These are phyloP conservation scores for Brassica rapa DNA, from an alignment of 345 rosid genomes.

Conservation along the genomic window DNA sequence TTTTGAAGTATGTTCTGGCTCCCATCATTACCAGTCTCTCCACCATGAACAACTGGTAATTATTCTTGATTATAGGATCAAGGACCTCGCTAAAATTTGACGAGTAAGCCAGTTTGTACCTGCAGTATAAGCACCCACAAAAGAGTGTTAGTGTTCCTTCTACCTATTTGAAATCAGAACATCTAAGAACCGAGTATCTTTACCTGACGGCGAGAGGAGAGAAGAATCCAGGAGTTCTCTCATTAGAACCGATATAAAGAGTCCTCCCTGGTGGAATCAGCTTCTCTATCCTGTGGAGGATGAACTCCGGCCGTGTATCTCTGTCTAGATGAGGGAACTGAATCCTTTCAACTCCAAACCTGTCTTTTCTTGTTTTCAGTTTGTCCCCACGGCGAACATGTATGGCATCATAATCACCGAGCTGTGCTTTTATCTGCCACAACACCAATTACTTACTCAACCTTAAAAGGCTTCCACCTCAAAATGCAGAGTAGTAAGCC, in stretches of 20 bases:
- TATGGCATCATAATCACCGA: conserved; percentile 88
- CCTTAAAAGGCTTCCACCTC: background rate
- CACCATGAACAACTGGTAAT: conserved; percentile 86
- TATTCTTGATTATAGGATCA: conserved; percentile 78
- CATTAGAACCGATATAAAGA: conserved; percentile 90
- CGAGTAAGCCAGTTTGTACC: conserved; percentile 87
- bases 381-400: conserved; percentile 97
- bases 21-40: conserved; percentile 93
- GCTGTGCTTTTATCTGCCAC: conserved; percentile 67
- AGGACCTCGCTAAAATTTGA: conserved; percentile 72
- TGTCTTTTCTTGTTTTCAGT: conserved; percentile 85
- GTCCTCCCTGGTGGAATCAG: conserved; percentile 83
- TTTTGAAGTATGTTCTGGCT: conserved; percentile 80
- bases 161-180: background rate
- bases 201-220: conserved; percentile 81
- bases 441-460: conserved; percentile 13
- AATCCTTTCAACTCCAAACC: conserved; percentile 76
- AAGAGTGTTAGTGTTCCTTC: background rate
- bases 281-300: conserved; percentile 69
- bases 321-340: conserved; percentile 93
- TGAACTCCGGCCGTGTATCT: conserved; percentile 89
- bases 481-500: conserved; percentile 1
- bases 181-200: too few species aligned
- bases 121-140: conserved; percentile 37
- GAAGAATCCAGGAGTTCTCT: conserved; percentile 83